Evolutionary conservation across 1,284 basidiomycete species (phyloP), one percentile per base, ranked within the genome.

Genomic region (Leccinum subatratum): DNA sequence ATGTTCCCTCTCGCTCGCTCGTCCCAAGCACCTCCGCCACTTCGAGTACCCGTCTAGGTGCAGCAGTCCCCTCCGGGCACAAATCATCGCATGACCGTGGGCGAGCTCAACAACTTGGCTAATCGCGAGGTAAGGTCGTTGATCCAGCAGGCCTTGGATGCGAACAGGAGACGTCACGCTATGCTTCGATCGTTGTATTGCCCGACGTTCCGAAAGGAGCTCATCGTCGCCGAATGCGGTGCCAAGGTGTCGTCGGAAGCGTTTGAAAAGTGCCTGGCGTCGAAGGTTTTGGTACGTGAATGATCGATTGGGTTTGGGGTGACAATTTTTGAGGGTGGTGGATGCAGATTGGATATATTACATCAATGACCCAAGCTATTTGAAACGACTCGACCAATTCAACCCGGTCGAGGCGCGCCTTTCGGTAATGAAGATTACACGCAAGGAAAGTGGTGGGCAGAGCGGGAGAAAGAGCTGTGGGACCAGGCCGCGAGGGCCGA

Each of bases 381-480:
- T 67, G 48, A 74, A 67, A 61, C 70, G 71, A n/a, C 65, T 75
- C 20, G 39, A 16, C 66, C n/a, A 60, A 51, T 65, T 68, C 57
- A 63, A 34, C 25, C 45, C 67, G 3, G 74, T 89, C 56, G 85
- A 87, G 68, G 79, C 75, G n/a, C 76, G 80, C 3, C 70, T 88
- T 60, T 71, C 74, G 28, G 72, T 73, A 28, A 78, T 91, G 66
- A 80, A 75, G 57, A 81, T 89, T 63, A 71, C 79, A 22, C 73
- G 42, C 64, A 72, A 70, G 60, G 70, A 75, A 77, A 76, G 64
- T 73, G 77, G 69, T 79, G 72, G 70, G 63, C 68, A 1, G 75
- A 72, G 63, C 74, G 72, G 68, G 71, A 80, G 58, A 76, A 74
- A 62, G 74, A 74, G 60, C 71, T 78, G 66, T 70, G 74, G 45